Evolutionary conservation across 192 early-diverging fungal genomes (phyloP), one percentile per base, ranked within the genome.

Genomic region (Coemansia sp.): DNA sequence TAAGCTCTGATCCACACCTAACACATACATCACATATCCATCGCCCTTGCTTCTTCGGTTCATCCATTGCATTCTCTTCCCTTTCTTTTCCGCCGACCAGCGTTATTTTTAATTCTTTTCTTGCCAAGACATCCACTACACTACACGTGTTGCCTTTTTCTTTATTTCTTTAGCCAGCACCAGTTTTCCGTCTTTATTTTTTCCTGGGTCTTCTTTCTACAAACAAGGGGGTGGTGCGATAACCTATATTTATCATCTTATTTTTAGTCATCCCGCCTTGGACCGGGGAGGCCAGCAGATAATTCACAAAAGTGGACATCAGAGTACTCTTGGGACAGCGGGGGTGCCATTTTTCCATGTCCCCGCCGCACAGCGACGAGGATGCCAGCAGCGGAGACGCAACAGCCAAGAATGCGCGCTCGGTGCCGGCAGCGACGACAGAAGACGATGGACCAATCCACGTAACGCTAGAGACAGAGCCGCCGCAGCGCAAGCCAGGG

Each of bases 401-500:
- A 39, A n/a, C 38, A n/a, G 15, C 29, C 8, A 53, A 21, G 52
- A 53, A 53, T 1, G 52, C 52, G 29, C n/a, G 4, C 15, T 22
- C n/a, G 22, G 14, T 46, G 43, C 43, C 43, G 4, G 52, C 11
- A 15, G 38, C 15, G 12, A 11, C 2, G 15, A 11, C 2, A 11
- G 38, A 10, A 5, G 15, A 39, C 2, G 38, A 39, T 3, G 15
- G 38, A 46, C 74, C 74, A 36, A 70, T 73, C 39, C 58, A 54
- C 10, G 76, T 79, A 4, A 42, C 53, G 27, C 60, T 79, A 17
- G 76, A 73, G 29, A 79, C 76, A 21, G 76, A 79, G 56, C 70
- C 76, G 38, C 76, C 76, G 29, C 67, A 48, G 10, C 76, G 76
- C 67, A 72, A 70, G 67, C 78, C 78, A 1, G 78, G 78, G 10